phyloP scores from a whole-genome alignment of 2,329 filamentous ascomycete genomes.

The Cercospora sp. region DNA sequence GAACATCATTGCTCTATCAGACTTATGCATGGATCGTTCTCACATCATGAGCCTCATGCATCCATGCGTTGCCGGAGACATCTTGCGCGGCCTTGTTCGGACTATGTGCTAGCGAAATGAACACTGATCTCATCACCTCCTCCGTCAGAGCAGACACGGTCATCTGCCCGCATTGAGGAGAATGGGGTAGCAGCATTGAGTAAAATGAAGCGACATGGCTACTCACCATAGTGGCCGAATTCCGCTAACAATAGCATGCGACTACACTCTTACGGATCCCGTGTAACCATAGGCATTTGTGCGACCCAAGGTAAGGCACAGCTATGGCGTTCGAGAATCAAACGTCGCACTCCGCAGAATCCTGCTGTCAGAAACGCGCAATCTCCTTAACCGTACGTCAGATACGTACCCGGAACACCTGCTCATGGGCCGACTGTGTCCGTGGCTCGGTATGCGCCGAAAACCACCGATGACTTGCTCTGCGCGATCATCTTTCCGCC shows the following conservation, averaged over 20 bases:
- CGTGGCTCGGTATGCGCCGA: not conserved
- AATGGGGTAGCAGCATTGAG: not conserved
- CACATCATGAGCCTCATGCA: not conserved
- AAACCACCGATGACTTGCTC: not conserved
- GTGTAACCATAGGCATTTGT: conserved; percentile 1
- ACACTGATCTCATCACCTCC: not conserved
- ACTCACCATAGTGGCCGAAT: not conserved
- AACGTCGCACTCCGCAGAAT: not conserved
- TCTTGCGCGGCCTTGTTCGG: not conserved
- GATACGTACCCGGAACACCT: not conserved
- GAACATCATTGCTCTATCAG: not conserved
- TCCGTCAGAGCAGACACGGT: not conserved
- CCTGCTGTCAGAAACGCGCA: not conserved
- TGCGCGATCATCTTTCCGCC: not conserved
- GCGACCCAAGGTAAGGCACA: not conserved
- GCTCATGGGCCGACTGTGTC: not conserved
- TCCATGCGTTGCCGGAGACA: not conserved
- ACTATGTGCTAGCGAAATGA: not conserved
- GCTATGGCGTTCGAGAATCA: not conserved
- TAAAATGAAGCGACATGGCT: not conserved
- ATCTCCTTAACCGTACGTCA: not conserved
- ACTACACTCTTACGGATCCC: not conserved
- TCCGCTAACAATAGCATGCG: not conserved
- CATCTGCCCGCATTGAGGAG: not conserved
- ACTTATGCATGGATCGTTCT: not conserved